Conservation (phyloP, 2,329 filamentous ascomycete species). For the Hypoxylon sp. region DNA sequence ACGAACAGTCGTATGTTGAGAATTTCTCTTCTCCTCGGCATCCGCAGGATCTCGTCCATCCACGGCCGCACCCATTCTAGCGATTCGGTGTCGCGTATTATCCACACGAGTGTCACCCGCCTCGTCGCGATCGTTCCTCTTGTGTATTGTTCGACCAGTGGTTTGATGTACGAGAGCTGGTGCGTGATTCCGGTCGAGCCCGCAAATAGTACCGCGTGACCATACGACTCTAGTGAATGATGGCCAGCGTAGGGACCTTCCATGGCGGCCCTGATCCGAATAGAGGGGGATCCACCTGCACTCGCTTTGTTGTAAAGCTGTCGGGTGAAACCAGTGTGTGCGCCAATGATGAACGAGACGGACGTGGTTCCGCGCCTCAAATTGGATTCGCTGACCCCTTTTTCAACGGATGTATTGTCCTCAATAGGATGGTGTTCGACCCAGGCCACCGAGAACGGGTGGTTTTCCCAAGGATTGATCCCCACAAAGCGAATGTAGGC, state of each 20-base stretch:
- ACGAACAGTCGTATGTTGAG: constrained; percentile 90
- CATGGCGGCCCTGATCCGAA: constrained; percentile 75
- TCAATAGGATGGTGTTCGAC: constrained; percentile 62
- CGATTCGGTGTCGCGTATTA: constrained; percentile 87
- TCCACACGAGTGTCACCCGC: constrained; percentile 86
- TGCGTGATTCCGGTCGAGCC: constrained; percentile 96
- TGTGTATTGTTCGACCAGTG: constrained; percentile 75
- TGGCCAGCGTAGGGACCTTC: constrained; percentile 91
- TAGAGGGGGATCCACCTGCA: constrained; percentile 57
- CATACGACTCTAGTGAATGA: constrained; percentile 89
- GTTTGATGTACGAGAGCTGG: constrained; percentile 86
- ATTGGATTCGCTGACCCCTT: constrained; percentile 40
- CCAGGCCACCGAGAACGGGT: constrained; percentile 84
- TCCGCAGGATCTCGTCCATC: constrained; percentile 76
- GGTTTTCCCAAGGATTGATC: constrained; percentile 74
- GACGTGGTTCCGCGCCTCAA: constrained; percentile 53
- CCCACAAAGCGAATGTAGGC: constrained; percentile 76
- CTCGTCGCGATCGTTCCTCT: constrained; percentile 80
- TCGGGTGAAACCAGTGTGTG: constrained; percentile 87
- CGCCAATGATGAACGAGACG: constrained; percentile 85
- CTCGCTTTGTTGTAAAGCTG: constrained; percentile 77
- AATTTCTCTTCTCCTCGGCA: constrained; percentile 83
- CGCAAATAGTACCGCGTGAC: constrained; percentile 88
- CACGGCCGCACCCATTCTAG: constrained; percentile 94
- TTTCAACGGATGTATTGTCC: constrained; percentile 51